phyloP scores from a whole-genome alignment of 495 filamentous ascomycete species.

The Rostrohypoxylon terebratum region DNA sequence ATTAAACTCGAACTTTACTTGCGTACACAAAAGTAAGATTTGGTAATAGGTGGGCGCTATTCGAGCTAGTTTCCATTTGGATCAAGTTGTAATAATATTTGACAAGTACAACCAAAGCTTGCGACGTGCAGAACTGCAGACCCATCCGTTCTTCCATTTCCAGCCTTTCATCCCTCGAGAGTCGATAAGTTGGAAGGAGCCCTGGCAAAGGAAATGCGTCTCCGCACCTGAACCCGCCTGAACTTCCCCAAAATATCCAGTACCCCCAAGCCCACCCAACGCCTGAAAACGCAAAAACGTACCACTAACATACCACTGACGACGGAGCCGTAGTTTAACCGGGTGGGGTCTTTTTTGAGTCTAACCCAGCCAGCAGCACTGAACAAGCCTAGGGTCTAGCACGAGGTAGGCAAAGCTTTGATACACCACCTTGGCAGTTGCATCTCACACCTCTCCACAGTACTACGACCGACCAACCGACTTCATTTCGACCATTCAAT shows the following conservation, averaged over 20 bases:
- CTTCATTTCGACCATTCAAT: constrained; percentile 42
- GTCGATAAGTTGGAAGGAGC: neutral
- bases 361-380: neutral
- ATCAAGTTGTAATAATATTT: neutral
- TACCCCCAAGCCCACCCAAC: neutral
- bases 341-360: constrained; percentile 7
- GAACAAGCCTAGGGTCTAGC: constrained; percentile 2
- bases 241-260: constrained; percentile 12
- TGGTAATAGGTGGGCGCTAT: neutral
- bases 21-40: neutral
- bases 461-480: constrained; percentile 34
- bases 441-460: constrained; percentile 38
- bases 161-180: constrained; percentile 4
- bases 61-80: neutral
- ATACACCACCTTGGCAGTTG: constrained; percentile 32
- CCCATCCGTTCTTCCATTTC: neutral
- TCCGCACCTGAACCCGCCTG: constrained; percentile 20
- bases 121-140: neutral
- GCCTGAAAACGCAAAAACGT: constrained; percentile 32
- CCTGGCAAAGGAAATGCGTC: neutral
- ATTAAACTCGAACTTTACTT: neutral
- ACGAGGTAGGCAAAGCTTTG: constrained; percentile 28
- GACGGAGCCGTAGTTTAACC: constrained; percentile 35
- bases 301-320: constrained; percentile 41
- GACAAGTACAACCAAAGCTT: neutral